Base-by-base conservation (phyloP, 176 grass and related monocot species). In the Zizania latifolia region DNA sequence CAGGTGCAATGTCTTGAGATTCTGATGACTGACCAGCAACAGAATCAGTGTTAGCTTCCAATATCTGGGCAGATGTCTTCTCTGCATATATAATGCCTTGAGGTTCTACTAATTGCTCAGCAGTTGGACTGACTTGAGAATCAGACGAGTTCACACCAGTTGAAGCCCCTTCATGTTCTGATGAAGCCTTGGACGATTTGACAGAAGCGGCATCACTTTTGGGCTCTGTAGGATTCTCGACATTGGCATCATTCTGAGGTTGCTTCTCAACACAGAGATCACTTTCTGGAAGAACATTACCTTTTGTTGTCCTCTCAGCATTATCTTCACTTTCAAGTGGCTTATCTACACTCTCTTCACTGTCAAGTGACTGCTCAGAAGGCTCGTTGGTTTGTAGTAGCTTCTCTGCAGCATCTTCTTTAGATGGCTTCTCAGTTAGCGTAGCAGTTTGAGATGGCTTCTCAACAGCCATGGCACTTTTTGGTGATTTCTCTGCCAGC, bases 351-450 rank as follows among this genome's bases (percentile, higher is more conserved):
- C 11, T 33, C 26, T 74, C 86, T 79, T 62, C 28, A 68, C 34
- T 83, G 58, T 70, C 54, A 53, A 74, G 75, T 62, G 81, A 53
- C 54, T 84, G 53, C 76, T 80, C 37, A 57, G 70, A 78, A 14
- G 29, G 28, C 74, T 74, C 62, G 7, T 36, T 83, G 14, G 8
- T 79, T 83, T 83, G 68, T 57, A 65, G 16, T 79, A 53, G 53
- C 62, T 69, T 78, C 31, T 39, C 61, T 74, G 53, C 24, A 53
- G 24, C 22, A 69, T 32, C 12, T 50, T 74, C 19, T 68, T 67
- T 8, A 19, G 38, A 80, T 58, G 76, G 37, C 29, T 79, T 79
- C 38, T 73, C 39, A 0, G 59, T 22, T 60, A 43, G 65, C 12
- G 16, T 36, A 50, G 36, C 24, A 0, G 27, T 85, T 78, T 63